phyloP scores from a whole-genome alignment of 305 asterid genomes.

The Plantago coronopus region DNA sequence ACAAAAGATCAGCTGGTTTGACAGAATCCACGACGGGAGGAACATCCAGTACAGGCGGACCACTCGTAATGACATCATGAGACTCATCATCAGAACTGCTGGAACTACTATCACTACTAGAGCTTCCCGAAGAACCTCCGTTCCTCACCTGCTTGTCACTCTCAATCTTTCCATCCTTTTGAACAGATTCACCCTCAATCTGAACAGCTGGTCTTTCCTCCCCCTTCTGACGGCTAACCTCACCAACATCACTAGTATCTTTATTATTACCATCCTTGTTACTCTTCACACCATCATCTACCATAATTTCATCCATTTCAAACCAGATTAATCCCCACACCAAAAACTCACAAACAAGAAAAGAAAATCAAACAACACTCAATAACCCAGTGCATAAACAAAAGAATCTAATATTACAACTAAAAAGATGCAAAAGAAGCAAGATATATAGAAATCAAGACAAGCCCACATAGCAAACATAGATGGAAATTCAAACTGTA shows the following conservation, averaged over 20 bases:
- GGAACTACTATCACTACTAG: constrained; percentile 28
- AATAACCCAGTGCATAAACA: constrained; percentile 2
- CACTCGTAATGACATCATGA: constrained; percentile 23
- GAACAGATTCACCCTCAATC: constrained; percentile 25
- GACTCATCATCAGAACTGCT: constrained; percentile 50
- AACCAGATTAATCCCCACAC: constrained; percentile 24
- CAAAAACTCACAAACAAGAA: constrained; percentile 9
- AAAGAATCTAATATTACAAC: not conserved
- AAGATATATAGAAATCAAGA: constrained; percentile 14
- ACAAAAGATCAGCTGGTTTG: constrained; percentile 24
- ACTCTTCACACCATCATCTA: constrained; percentile 38
- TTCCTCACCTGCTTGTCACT: constrained; percentile 22
- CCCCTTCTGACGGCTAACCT: constrained; percentile 38
- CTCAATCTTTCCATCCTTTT: constrained; percentile 27
- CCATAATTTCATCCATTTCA: constrained; percentile 32
- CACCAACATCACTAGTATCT: constrained; percentile 31
- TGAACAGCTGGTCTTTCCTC: constrained; percentile 28
- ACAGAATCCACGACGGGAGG: constrained; percentile 31
- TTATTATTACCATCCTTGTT: constrained; percentile 31
- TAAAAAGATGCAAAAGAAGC: not conserved
- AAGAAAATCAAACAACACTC: not conserved
- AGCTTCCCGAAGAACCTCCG: constrained; percentile 40
- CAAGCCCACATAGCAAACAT: constrained; percentile 30
- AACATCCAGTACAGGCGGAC: constrained; percentile 25
- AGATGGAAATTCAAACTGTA: constrained; percentile 28